A percentile compares a stretch with the other conserved stretches of the same genome.
Evolutionary conservation across 2,329 filamentous ascomycete species (phyloP).

Genomic region (Pseudogymnoascus sp.): DNA sequence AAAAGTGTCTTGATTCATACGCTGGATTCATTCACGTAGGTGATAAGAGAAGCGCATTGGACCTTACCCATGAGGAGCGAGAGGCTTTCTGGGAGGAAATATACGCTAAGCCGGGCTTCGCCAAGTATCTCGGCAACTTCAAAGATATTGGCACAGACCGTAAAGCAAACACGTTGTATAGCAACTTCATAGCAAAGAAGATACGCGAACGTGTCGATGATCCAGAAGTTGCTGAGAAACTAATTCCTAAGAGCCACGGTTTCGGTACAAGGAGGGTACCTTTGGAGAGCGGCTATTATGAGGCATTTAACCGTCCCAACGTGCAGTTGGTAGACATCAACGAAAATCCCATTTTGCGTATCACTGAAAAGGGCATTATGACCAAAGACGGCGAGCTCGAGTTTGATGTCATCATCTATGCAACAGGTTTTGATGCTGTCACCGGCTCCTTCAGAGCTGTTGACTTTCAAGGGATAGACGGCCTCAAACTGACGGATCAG

Average conservation of each 20-base stretch:
- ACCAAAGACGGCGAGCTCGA: conserved; percentile 19
- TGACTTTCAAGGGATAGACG: conserved; percentile 20
- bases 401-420: conserved; percentile 30
- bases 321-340: conserved; percentile 25
- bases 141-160: conserved; percentile 24
- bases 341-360: conserved; percentile 25
- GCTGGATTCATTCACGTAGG: conserved; percentile 27
- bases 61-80: conserved; percentile 28
- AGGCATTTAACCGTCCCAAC: conserved; percentile 27
- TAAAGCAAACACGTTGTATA: conserved; percentile 25
- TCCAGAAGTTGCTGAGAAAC: conserved; percentile 28
- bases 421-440: conserved; percentile 25
- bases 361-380: conserved; percentile 29
- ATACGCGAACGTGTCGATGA: conserved; percentile 31
- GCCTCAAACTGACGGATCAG: conserved; percentile 17
- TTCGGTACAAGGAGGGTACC: conserved; percentile 20
- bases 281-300: conserved; percentile 25
- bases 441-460: conserved; percentile 22
- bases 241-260: conserved; percentile 29
- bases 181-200: conserved; percentile 29
- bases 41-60: conserved; percentile 25
- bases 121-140: conserved; percentile 27
- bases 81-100: conserved; percentile 25
- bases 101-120: conserved; percentile 33
- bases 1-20: conserved; percentile 20